Percentiles rank a stretch among this genome's conserved stretches.
Evolutionary conservation across 345 rosid species (phyloP).

Genomic region (Angophora floribunda): DNA sequence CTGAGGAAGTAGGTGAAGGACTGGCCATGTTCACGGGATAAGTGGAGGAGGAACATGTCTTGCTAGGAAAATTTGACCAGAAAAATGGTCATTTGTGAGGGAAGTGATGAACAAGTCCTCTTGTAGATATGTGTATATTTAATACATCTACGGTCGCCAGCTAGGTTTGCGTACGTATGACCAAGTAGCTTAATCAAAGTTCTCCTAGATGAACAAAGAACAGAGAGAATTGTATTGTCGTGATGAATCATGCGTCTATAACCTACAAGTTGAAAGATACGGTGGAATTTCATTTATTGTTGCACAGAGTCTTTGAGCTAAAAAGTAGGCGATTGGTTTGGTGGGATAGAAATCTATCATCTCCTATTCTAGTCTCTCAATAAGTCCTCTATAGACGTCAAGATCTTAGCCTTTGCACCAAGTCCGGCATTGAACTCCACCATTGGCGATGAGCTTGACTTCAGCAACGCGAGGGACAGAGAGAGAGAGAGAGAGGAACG

Average conservation of each 20-base stretch:
- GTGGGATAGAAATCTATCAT: not conserved
- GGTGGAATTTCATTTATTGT: not conserved
- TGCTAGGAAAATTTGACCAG: not conserved
- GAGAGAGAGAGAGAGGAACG: not conserved
- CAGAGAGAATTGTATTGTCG: not conserved
- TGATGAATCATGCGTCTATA: not conserved
- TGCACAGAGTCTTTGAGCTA: not conserved
- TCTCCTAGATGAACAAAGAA: not conserved
- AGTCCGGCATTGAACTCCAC: not conserved
- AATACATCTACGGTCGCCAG: not conserved
- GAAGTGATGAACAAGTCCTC: not conserved
- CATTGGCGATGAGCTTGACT: not conserved
- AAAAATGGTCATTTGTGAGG: not conserved
- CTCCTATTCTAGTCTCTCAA: not conserved
- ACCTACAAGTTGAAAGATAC: not conserved
- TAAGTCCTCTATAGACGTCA: not conserved
- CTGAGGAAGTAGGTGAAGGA: not conserved
- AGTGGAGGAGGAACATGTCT: not conserved
- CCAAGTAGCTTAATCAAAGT: not conserved
- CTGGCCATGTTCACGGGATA: not conserved
- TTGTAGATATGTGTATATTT: not conserved
- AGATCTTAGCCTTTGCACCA: not conserved
- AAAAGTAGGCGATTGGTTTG: not conserved
- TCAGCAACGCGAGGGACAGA: not conserved
- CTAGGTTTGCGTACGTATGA: not conserved